These are phyloP conservation scores for Leishmania major DNA, from an alignment of 208 protist species.

Conservation along the genomic window DNA sequence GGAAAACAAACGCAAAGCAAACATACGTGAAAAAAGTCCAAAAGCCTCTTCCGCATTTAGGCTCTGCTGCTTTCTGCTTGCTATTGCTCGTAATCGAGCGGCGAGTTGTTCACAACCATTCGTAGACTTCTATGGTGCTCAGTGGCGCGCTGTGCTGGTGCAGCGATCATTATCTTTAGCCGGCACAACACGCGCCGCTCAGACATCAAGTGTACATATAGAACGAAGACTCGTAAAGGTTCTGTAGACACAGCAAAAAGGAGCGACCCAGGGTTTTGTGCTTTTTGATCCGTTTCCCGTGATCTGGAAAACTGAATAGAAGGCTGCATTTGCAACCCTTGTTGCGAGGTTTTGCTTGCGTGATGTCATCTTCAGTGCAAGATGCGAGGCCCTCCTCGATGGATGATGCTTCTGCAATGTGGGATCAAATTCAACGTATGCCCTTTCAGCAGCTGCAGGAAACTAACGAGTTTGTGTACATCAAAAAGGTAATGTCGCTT, in stretches of 20 bases:
- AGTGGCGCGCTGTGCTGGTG: background rate
- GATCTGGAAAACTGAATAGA: background rate
- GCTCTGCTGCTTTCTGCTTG: background rate
- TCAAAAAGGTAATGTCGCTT: constrained; percentile 66
- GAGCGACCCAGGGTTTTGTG: too few relatives aligned
- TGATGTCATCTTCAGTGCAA: background rate
- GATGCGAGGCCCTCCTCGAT: background rate
- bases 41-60: background rate
- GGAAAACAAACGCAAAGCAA: background rate
- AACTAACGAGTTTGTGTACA: constrained; percentile 49
- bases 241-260: background rate
- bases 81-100: background rate
- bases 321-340: background rate
- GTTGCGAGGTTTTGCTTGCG: background rate
- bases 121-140: background rate
- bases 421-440: constrained; percentile 70
- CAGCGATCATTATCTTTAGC: background rate
- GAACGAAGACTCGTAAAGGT: background rate
- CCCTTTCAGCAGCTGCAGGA: constrained; percentile 74
- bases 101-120: background rate
- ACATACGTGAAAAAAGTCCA: background rate
- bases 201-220: background rate
- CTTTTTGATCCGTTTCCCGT: background rate
- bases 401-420: constrained; percentile 40
- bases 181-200: background rate